These are phyloP conservation scores for Heterobasidion occidentale DNA, from an alignment of 1,284 basidiomycete species.

Conservation along the genomic window DNA sequence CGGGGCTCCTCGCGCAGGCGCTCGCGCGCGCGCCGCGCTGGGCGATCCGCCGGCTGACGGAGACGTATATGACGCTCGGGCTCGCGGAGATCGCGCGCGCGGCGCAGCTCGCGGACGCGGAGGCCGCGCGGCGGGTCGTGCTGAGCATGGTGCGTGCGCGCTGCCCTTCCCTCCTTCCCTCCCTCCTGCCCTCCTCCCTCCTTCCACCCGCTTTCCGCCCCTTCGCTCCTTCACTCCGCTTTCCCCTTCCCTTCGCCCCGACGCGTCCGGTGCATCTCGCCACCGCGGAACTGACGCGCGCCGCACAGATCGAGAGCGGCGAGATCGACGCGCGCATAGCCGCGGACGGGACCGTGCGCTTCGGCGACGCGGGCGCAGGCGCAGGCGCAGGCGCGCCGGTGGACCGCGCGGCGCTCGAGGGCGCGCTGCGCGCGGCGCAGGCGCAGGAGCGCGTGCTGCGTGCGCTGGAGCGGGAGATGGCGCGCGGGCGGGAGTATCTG, in stretches of 20 bases:
- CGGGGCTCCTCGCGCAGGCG: constrained; percentile 60
- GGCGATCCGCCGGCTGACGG: constrained; percentile 68
- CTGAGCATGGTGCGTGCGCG: constrained; percentile 60
- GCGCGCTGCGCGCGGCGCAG: constrained; percentile 45
- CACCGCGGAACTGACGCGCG: no score
- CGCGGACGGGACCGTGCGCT: constrained; percentile 61
- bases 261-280: no score
- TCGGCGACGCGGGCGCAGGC: no score
- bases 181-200: constrained; percentile 18
- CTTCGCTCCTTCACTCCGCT: no score
- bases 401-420: constrained; percentile 35
- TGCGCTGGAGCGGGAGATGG: constrained; percentile 48
- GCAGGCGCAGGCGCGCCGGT: no score
- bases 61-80: constrained; percentile 70
- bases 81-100: constrained; percentile 60
- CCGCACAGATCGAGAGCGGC: constrained; percentile 61
- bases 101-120: constrained; percentile 25
- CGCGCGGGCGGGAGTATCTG: constrained; percentile 58
- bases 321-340: constrained; percentile 63
- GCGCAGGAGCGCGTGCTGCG: constrained; percentile 42
- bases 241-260: no score
- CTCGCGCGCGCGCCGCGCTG: constrained; percentile 63
- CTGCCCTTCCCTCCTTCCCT: no score
- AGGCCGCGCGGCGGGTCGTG: constrained; percentile 50
- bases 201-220: no score